Conservation (phyloP, 2,329 filamentous ascomycete genomes). For the Alternaria incomplexa region DNA sequence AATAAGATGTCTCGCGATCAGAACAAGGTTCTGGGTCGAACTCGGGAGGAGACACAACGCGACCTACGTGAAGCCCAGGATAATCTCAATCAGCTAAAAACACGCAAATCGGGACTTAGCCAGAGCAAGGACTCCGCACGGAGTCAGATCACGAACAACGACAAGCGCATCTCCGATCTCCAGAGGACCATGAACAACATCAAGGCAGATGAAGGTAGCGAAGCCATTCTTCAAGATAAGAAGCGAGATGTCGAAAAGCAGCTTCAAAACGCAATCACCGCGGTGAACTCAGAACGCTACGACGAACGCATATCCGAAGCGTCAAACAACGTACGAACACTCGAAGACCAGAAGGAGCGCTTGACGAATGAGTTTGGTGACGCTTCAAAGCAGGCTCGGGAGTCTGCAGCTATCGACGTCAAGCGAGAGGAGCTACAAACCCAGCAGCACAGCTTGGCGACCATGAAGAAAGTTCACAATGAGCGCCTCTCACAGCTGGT, state of each 20-base stretch:
- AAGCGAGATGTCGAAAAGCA: conserved; percentile 71
- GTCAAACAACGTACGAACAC: conserved; percentile 67
- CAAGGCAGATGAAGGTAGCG: conserved; percentile 82
- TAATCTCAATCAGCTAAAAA: conserved; percentile 74
- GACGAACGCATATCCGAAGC: conserved; percentile 73
- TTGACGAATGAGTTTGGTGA: conserved; percentile 83
- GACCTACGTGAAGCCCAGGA: conserved; percentile 76
- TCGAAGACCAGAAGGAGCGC: conserved; percentile 75
- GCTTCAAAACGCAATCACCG: conserved; percentile 67
- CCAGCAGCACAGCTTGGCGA: conserved; percentile 75
- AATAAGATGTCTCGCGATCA: conserved; percentile 78
- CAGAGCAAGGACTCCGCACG: conserved; percentile 78
- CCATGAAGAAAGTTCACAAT: conserved; percentile 76
- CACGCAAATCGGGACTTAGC: conserved; percentile 72
- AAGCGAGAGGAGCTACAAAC: conserved; percentile 80
- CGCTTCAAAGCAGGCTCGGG: conserved; percentile 78
- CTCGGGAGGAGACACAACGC: conserved; percentile 74
- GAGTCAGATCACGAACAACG: conserved; percentile 74
- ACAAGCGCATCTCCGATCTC: conserved; percentile 69
- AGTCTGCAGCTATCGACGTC: conserved; percentile 82
- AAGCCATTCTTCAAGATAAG: conserved; percentile 76
- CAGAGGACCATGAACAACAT: conserved; percentile 76
- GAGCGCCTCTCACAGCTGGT: conserved; percentile 71
- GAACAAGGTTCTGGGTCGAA: conserved; percentile 75
- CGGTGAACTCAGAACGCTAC: conserved; percentile 68